Base-by-base conservation (phyloP, 768 basidiomycete species). In the Xerocomellus intermedius region DNA sequence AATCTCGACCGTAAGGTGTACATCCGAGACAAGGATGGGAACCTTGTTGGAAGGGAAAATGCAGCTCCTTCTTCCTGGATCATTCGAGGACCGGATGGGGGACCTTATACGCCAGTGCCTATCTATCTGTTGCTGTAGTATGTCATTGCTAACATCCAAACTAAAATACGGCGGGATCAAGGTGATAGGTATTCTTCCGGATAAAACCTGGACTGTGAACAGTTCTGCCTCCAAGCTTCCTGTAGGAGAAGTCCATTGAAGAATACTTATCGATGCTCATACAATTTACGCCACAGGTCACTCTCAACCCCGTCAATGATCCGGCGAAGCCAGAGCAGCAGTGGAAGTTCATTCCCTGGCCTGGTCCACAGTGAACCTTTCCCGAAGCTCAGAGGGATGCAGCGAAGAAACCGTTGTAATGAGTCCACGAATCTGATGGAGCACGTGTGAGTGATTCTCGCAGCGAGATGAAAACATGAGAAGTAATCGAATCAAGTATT, bases 211-310 rank as follows among this genome's bases (percentile, higher is more conserved):
- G 54, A 43, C 54, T 26, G 22, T 41, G 13, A 1, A 16, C 10
- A 3, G 3, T 9, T 28, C 38, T 4, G 26, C 8, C 1, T 17
- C 41, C 16, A n/a, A 51, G 24, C 4, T 1, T 1, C 19, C 8
- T 3, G 41, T 35, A 8, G 9, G 41, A 5, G 6, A 17, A 24
- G 12, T 42, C 5, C 21, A n/a, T 13, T 17, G 12, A 42, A 2
- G n/a, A 9, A 10, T 4, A 13, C 22, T 36, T 42, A 52, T 61
- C 0, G 58, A 65, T 37, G 19, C 36, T 52, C 8, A 50, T 13
- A 33, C 26, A 17, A 16, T 13, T 32, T 41, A 24, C 14, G 3
- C 17, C 5, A 39, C 36, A 53, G 52, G 17, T 53, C 16, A 6
- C 4, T 32, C 12, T 53, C 33, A 8, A 8, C 3, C 0, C 8